Conservation (phyloP, 2,329 filamentous ascomycete genomes). For the Cercospora beticola region DNA sequence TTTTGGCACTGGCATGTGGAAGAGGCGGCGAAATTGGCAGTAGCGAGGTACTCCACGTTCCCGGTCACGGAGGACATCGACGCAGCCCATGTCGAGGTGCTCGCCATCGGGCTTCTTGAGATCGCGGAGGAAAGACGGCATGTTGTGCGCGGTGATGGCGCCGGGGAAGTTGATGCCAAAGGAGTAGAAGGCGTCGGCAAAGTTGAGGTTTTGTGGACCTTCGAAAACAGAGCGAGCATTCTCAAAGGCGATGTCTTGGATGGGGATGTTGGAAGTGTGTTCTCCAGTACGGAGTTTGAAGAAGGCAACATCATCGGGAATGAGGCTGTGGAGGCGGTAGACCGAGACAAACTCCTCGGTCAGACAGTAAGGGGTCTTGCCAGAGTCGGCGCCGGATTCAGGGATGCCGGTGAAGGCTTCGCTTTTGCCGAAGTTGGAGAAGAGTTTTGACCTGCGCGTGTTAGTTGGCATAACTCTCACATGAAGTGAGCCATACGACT, state of each 20-base stretch:
- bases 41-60: conserved; percentile 51
- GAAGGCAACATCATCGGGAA: conserved; percentile 40
- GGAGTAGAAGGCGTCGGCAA: conserved; percentile 46
- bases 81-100: conserved; percentile 46
- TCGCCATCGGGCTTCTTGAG: conserved; percentile 45
- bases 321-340: conserved; percentile 46
- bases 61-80: conserved; percentile 50
- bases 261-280: conserved; percentile 36
- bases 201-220: conserved; percentile 28
- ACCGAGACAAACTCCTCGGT: conserved; percentile 50
- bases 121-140: conserved; percentile 45
- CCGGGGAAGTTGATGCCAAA: conserved; percentile 52
- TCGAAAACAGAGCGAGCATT: conserved; percentile 39
- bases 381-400: conserved; percentile 42
- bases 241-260: conserved; percentile 38
- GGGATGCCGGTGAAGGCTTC: conserved; percentile 46
- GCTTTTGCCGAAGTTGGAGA: conserved; percentile 21
- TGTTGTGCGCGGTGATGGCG: conserved; percentile 46
- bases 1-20: conserved; percentile 41
- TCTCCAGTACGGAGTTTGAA: conserved; percentile 35
- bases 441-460: neutral
- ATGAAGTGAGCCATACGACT: neutral
- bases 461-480: neutral
- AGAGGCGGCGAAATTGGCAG: conserved; percentile 47
- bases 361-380: conserved; percentile 43